These are phyloP conservation scores for Coemansia sp. DNA, from an alignment of 192 early-diverging fungal genomes.

Conservation along the genomic window DNA sequence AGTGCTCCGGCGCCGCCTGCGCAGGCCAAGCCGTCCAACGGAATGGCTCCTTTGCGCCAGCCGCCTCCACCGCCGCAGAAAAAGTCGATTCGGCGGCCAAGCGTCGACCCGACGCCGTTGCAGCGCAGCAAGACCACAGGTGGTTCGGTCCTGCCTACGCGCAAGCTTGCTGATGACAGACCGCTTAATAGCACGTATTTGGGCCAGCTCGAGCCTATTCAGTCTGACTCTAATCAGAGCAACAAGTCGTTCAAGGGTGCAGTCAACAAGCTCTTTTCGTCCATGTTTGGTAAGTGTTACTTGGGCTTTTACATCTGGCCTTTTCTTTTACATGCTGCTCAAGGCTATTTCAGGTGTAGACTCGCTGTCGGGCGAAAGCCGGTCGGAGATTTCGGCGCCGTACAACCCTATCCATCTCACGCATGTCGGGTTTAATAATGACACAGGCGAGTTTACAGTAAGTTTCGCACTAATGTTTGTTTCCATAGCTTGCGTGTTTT, in stretches of 20 bases:
- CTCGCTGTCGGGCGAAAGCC: constrained; percentile 63
- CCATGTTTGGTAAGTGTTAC: constrained; percentile 50
- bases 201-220: constrained; percentile 52
- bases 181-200: constrained; percentile 53
- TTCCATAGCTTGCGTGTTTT: not conserved
- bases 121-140: constrained; percentile 54
- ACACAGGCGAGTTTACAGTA: constrained; percentile 92
- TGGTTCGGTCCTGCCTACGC: constrained; percentile 32
- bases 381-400: constrained; percentile 87
- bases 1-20: constrained; percentile 49
- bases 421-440: constrained; percentile 96
- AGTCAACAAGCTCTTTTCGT: constrained; percentile 54
- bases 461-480: constrained; percentile 21
- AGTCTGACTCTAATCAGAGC: constrained; percentile 31
- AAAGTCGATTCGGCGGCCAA: constrained; percentile 40
- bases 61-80: constrained; percentile 46
- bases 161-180: constrained; percentile 50
- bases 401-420: constrained; percentile 97
- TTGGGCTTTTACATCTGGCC: not conserved
- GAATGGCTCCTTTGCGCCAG: constrained; percentile 32
- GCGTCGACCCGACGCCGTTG: constrained; percentile 21
- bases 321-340: not conserved
- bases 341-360: constrained; percentile 34
- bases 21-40: not conserved
- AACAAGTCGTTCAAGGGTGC: constrained; percentile 55